Evolutionary conservation across 2,329 filamentous ascomycete genomes (phyloP).

Genomic region (Chaetomiaceae sp.): DNA sequence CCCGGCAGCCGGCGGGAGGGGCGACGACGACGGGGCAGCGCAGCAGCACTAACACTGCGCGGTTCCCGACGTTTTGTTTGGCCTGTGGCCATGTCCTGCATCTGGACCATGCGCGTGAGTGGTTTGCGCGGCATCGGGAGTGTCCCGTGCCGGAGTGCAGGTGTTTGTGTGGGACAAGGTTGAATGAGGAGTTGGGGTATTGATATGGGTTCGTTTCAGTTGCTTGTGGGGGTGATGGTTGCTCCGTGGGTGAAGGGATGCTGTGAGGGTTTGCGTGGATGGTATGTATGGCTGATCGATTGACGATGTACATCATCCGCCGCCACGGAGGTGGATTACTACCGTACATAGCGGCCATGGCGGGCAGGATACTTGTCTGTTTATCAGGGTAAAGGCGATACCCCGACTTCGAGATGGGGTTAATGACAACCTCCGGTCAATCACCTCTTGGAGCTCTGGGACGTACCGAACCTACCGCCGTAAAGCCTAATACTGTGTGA

Average conservation of each 20-base stretch:
- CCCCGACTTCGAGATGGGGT: too few relatives aligned
- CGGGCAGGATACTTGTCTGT: too few relatives aligned
- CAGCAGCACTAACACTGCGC: slow-evolving; percentile 34
- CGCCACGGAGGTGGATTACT: too few relatives aligned
- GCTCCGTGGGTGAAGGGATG: not conserved
- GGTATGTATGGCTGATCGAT: too few relatives aligned
- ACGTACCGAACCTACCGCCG: not conserved
- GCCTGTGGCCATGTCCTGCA: slow-evolving; percentile 63
- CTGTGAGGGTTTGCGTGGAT: too few relatives aligned
- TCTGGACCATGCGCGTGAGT: slow-evolving; percentile 59
- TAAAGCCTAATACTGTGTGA: not conserved
- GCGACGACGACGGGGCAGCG: too few relatives aligned
- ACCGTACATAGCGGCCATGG: too few relatives aligned
- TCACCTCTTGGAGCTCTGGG: not conserved
- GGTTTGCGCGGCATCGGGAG: slow-evolving; percentile 59
- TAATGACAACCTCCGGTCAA: not conserved
- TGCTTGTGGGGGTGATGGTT: not conserved
- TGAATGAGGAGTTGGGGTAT: slow-evolving; percentile 55
- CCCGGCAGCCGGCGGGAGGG: too few relatives aligned
- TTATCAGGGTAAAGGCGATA: too few relatives aligned
- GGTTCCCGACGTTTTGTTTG: slow-evolving; percentile 64
- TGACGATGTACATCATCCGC: too few relatives aligned
- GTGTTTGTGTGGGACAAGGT: slow-evolving; percentile 57
- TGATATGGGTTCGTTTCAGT: slow-evolving; percentile 27
- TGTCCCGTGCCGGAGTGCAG: slow-evolving; percentile 64